These are phyloP conservation scores for Calonectria leucothoes DNA, from an alignment of 2,329 filamentous ascomycete species.

Conservation along the genomic window DNA sequence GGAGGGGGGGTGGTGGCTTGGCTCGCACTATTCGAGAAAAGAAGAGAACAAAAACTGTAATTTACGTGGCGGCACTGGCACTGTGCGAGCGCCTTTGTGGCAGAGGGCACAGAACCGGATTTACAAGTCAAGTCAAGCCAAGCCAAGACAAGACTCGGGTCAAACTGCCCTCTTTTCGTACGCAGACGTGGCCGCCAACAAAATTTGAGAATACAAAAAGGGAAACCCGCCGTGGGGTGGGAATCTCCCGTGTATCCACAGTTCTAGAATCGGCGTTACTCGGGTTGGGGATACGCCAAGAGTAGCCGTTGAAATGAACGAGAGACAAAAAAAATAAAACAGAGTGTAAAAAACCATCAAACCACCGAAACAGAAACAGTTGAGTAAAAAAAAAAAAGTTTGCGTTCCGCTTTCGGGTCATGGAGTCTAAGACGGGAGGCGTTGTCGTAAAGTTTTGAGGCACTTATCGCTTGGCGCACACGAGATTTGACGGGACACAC, in stretches of 20 bases:
- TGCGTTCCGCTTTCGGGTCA: not conserved
- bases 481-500: not conserved
- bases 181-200: not conserved
- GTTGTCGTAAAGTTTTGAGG: constrained; percentile 2
- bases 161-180: not conserved
- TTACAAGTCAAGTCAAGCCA: constrained; percentile 1
- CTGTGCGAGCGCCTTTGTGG: not conserved
- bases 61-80: not conserved
- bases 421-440: constrained; percentile 4
- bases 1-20: constrained; percentile 1
- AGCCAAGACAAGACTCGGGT: not conserved
- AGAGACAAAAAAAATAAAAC: not conserved
- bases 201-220: not conserved
- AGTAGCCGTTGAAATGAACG: not conserved
- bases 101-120: constrained; percentile 1
- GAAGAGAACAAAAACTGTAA: constrained; percentile 6
- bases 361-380: not conserved
- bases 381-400: not conserved
- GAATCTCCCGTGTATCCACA: constrained; percentile 11
- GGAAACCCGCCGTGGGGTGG: constrained; percentile 5
- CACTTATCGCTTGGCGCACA: constrained; percentile 4
- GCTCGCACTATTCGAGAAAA: constrained; percentile 10
- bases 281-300: constrained; percentile 5
- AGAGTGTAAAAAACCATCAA: not conserved
- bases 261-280: constrained; percentile 11